Evolutionary conservation across 768 basidiomycete species (phyloP), one percentile per base, ranked within the genome.

Genomic region (Lentinus tigrinus): DNA sequence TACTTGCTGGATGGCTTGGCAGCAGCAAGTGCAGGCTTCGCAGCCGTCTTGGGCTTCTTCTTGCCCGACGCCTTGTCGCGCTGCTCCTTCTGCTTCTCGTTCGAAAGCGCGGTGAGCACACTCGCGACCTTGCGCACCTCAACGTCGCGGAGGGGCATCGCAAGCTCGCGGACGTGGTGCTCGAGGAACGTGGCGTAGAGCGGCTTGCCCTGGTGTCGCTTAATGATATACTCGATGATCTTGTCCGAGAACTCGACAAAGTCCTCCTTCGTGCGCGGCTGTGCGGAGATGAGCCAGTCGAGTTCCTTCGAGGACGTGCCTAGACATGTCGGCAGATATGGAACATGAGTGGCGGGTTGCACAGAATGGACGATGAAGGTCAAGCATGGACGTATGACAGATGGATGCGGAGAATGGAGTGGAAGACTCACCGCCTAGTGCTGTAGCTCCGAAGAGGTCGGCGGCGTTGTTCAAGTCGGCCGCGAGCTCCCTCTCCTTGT

Each of bases 51-150:
- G 44, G 80, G 74, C 77, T 95, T 95, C 79, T 94, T 96, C 83
- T 95, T 97, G 28, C 93, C 93, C 58, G 84, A 87, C 2, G 85
- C 79, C 71, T 89, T 92, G 36, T 95, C 93, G 62, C 88, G 82
- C 65, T 89, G 86, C 69, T 93, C 93, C 74, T 85, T 91, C 75
- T 95, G 92, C 77, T 98, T 99, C 77, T 95, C 93, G 67, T 96
- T 98, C 49, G 94, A 90, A 6, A 98, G 78, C 3, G 91, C 88
- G 16, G 91, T 93, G 54, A 99, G 76, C 3, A 79, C 85, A 49
- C 85, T 89, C 0, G 93, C 91, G 0, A 85, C 91, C 70, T 98
- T 98, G 60, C 95, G 83, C 26, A 94, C 87, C 65, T 99, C 96
- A 51, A 94, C 85, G 60, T 98, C 94, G 66, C 87, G 90, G 54